These are phyloP conservation scores for Pseudohalonectria lignicola DNA, from an alignment of 2,329 filamentous ascomycete species.

Conservation along the genomic window DNA sequence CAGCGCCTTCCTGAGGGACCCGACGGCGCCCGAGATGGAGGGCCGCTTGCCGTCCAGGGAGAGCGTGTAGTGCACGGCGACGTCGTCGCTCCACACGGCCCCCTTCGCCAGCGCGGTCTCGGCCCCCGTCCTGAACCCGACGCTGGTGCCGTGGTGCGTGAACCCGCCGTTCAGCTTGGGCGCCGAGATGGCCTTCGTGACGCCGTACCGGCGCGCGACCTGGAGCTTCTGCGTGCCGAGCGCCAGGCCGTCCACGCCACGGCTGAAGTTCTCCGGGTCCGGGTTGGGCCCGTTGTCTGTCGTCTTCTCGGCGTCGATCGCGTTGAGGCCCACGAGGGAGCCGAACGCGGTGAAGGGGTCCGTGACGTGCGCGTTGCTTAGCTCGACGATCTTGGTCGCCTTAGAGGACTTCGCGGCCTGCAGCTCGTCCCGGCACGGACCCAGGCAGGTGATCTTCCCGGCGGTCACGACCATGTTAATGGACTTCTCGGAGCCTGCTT, in stretches of 20 bases:
- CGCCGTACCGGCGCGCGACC: slow-evolving; percentile 40
- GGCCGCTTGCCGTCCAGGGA: slow-evolving; percentile 27
- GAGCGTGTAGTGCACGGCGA: slow-evolving; percentile 40
- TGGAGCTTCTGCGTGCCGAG: slow-evolving; percentile 45
- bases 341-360: slow-evolving; percentile 50
- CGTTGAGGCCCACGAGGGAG: slow-evolving; percentile 48
- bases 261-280: slow-evolving; percentile 36
- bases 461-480: slow-evolving; percentile 38
- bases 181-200: slow-evolving; percentile 47
- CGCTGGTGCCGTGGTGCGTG: slow-evolving; percentile 45
- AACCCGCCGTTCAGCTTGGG: slow-evolving; percentile 30
- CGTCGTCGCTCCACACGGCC: slow-evolving; percentile 42
- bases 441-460: slow-evolving; percentile 46
- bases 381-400: slow-evolving; percentile 25
- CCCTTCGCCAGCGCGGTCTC: slow-evolving; percentile 31
- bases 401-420: slow-evolving; percentile 17
- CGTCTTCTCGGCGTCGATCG: slow-evolving; percentile 46
- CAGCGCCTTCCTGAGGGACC: slow-evolving; percentile 39
- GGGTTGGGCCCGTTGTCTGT: slow-evolving; percentile 39
- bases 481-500: slow-evolving; percentile 6
- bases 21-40: slow-evolving; percentile 44
- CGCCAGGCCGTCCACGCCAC: slow-evolving; percentile 44
- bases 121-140: slow-evolving; percentile 44
- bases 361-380: slow-evolving; percentile 50
- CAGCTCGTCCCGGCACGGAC: slow-evolving; percentile 35